phyloP scores from a whole-genome alignment of 768 basidiomycete genomes.

The Lentinula sp. region DNA sequence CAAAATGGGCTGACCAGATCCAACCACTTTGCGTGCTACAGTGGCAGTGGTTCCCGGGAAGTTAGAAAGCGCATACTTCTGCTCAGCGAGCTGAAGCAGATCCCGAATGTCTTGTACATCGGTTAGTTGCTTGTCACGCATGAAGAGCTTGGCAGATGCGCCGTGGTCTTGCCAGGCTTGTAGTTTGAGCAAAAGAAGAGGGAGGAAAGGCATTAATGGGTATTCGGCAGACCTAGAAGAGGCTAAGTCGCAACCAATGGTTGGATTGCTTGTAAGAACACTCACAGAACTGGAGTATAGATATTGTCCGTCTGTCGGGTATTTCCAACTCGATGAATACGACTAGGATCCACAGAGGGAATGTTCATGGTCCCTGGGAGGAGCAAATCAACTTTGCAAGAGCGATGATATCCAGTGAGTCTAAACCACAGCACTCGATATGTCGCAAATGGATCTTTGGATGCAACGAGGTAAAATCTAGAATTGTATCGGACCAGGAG shows the following conservation, averaged over 20 bases:
- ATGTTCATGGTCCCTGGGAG: constrained; percentile 30
- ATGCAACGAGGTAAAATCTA: constrained; percentile 29
- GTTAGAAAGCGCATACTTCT: constrained; percentile 10
- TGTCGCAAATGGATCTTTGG: constrained; percentile 30
- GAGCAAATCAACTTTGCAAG: constrained; percentile 35
- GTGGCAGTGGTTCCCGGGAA: background rate
- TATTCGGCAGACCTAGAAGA: background rate
- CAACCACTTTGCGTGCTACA: background rate
- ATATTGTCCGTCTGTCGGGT: too few species aligned
- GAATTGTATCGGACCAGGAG: constrained; percentile 23
- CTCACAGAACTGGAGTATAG: background rate
- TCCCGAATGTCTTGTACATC: constrained; percentile 37
- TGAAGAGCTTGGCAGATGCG: constrained; percentile 20
- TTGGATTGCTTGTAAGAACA: too few species aligned
- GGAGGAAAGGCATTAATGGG: constrained; percentile 32
- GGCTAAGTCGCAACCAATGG: too few species aligned
- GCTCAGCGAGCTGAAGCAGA: constrained; percentile 30
- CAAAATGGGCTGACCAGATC: background rate
- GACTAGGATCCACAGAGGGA: constrained; percentile 20
- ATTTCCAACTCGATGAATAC: constrained; percentile 13
- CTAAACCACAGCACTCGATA: constrained; percentile 37
- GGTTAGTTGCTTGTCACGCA: constrained; percentile 29
- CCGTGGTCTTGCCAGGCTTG: constrained; percentile 37
- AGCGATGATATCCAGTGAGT: constrained; percentile 14
- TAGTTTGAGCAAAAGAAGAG: constrained; percentile 34